These are phyloP conservation scores for Carnegiea gigantea DNA, from an alignment of 179 eudicot genomes.

Conservation along the genomic window DNA sequence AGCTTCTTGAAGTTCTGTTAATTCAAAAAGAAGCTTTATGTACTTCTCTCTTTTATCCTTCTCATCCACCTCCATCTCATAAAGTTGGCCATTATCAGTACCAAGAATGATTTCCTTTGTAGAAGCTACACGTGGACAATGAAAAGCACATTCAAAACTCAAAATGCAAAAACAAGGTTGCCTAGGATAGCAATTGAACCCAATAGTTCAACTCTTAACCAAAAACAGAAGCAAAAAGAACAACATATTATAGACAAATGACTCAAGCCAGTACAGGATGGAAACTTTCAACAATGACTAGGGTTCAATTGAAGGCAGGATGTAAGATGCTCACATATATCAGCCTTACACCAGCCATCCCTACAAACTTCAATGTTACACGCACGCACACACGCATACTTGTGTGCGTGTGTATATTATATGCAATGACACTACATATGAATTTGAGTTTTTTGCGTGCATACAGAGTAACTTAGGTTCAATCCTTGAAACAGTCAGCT, in stretches of 20 bases:
- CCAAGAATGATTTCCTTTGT: slow-evolving; percentile 94
- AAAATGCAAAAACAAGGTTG: background rate
- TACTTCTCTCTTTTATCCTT: slow-evolving; percentile 96
- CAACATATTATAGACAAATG: background rate
- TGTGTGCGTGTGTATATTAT: no score
- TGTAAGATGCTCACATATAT: background rate
- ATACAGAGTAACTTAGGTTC: no score
- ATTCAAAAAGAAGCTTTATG: slow-evolving; percentile 76
- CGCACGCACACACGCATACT: no score
- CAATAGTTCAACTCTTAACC: slow-evolving; percentile 2
- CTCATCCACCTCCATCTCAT: slow-evolving; percentile 87
- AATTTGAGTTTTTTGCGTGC: no score
- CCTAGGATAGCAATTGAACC: background rate
- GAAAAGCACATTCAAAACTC: slow-evolving; percentile 9
- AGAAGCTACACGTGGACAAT: slow-evolving; percentile 49
- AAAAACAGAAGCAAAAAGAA: background rate
- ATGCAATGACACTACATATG: no score
- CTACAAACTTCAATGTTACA: no score
- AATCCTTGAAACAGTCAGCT: no score
- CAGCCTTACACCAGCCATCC: background rate
- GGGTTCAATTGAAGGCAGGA: background rate
- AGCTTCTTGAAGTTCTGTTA: slow-evolving; percentile 81
- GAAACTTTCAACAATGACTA: background rate
- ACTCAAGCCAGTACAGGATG: background rate
- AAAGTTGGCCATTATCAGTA: slow-evolving; percentile 86